phyloP scores from a whole-genome alignment of 352 stramenopile species.

The Phytophthora capsici region DNA sequence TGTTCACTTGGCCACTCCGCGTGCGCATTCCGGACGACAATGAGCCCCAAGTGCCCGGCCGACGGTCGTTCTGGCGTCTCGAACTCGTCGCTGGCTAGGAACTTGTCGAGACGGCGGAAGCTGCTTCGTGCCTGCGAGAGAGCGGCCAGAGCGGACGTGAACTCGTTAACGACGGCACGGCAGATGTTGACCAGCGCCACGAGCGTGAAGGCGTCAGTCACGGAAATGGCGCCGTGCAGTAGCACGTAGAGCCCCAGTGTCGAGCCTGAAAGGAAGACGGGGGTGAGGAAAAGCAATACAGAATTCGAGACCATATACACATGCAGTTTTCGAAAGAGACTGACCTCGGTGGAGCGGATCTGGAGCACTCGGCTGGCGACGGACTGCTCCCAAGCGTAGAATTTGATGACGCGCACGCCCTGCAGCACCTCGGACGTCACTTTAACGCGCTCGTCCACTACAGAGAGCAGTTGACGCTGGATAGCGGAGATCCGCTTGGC shows the following conservation, averaged over 20 bases:
- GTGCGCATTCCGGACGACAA: conserved; percentile 17
- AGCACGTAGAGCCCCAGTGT: conserved; percentile 52
- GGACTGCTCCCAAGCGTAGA: conserved; percentile 82
- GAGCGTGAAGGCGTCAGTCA: conserved; percentile 56
- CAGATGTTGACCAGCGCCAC: conserved; percentile 47
- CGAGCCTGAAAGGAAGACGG: conserved; percentile 49
- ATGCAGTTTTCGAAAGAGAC: conserved; percentile 59
- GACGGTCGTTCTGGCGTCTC: not conserved
- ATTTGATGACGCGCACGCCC: conserved; percentile 90
- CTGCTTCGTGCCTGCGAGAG: conserved; percentile 34
- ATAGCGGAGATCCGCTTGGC: conserved; percentile 9
- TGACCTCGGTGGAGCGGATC: conserved; percentile 51
- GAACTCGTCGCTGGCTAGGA: conserved; percentile 34
- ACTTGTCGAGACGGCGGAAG: conserved; percentile 36
- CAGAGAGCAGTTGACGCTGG: conserved; percentile 22
- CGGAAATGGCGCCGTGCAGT: conserved; percentile 42
- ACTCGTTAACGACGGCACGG: conserved; percentile 34
- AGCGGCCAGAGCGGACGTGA: conserved; percentile 32
- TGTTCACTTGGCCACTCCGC: conserved; percentile 25
- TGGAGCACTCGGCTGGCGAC: conserved; percentile 40
- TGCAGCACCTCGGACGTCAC: conserved; percentile 92
- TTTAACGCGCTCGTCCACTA: conserved; percentile 84
- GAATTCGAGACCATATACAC: conserved; percentile 60
- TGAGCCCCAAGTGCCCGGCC: conserved; percentile 5
- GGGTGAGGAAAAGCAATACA: conserved; percentile 54